These are phyloP conservation scores for Verticillium nonalfalfae DNA, from an alignment of 2,329 filamentous ascomycete genomes.

Conservation along the genomic window DNA sequence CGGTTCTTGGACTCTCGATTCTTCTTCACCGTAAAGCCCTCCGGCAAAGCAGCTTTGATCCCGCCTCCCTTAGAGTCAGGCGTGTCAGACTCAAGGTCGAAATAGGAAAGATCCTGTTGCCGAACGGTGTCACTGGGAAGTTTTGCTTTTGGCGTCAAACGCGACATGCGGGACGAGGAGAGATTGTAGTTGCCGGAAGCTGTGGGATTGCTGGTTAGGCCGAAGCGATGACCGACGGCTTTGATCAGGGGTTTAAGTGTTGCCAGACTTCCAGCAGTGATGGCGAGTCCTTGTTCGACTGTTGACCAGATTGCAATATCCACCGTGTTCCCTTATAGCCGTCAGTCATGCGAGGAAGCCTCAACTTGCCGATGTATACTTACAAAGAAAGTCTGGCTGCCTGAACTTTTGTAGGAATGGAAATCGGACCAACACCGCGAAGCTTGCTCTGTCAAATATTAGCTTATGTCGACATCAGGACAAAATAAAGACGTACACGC, in stretches of 20 bases:
- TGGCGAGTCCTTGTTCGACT: constrained; percentile 38
- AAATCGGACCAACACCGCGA: constrained; percentile 33
- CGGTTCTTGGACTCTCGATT: neutral
- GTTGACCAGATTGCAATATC: constrained; percentile 43
- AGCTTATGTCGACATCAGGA: neutral
- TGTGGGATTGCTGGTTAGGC: constrained; percentile 10
- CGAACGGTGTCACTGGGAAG: neutral
- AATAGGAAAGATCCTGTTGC: neutral
- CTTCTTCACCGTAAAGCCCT: neutral
- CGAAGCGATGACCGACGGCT: constrained; percentile 22
- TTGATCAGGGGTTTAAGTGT: constrained; percentile 38
- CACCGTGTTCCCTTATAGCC: constrained; percentile 23
- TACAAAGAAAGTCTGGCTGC: constrained; percentile 37
- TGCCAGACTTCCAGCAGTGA: constrained; percentile 38
- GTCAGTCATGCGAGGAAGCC: neutral
- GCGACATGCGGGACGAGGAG: neutral
- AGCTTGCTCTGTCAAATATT: constrained; percentile 28
- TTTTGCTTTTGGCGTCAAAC: neutral
- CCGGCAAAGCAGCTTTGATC: neutral
- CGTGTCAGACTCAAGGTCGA: neutral
- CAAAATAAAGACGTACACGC: constrained; percentile 27
- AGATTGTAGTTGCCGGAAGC: neutral
- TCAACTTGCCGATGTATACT: constrained; percentile 5
- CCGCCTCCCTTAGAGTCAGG: neutral
- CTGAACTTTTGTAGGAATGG: constrained; percentile 28